A percentile compares a stretch with the other conserved stretches of the same genome.
phyloP scores from a whole-genome alignment of 371 early-diverging fungal species.

The Basidiobolus meristosporus region DNA sequence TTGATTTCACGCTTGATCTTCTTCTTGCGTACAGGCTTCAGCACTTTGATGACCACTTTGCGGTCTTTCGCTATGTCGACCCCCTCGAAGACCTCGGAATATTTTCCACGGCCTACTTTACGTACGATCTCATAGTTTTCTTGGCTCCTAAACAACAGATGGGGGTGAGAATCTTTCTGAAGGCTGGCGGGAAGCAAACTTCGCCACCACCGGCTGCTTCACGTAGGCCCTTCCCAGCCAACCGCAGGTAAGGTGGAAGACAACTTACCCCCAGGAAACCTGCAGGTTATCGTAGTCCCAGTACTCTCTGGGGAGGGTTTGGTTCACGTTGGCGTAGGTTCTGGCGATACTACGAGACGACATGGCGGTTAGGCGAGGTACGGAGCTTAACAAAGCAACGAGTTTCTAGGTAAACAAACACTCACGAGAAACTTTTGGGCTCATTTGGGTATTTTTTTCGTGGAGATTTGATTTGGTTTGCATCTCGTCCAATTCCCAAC shows the following conservation, averaged over 20 bases:
- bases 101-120: constrained; percentile 98
- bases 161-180: no score
- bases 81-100: constrained; percentile 99
- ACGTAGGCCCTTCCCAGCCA: no score
- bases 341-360: constrained; percentile 33
- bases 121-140: constrained; percentile 93
- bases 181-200: background rate
- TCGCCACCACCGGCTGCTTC: background rate
- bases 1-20: constrained; percentile 98
- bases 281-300: constrained; percentile 92
- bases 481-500: no score
- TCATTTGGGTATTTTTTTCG: no score
- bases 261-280: constrained; percentile 61
- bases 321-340: constrained; percentile 79
- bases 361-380: background rate
- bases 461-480: no score
- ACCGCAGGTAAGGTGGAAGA: background rate
- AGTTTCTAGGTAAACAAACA: no score
- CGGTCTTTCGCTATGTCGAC: constrained; percentile 53
- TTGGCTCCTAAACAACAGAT: constrained; percentile 33
- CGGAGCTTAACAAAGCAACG: no score
- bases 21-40: constrained; percentile 98
- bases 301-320: constrained; percentile 62
- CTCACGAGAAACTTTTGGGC: no score
- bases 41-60: constrained; percentile 94